Evolutionary conservation across 2,329 filamentous ascomycete species (phyloP), one percentile per base, ranked within the genome.

Genomic region (Polychaeton citri): DNA sequence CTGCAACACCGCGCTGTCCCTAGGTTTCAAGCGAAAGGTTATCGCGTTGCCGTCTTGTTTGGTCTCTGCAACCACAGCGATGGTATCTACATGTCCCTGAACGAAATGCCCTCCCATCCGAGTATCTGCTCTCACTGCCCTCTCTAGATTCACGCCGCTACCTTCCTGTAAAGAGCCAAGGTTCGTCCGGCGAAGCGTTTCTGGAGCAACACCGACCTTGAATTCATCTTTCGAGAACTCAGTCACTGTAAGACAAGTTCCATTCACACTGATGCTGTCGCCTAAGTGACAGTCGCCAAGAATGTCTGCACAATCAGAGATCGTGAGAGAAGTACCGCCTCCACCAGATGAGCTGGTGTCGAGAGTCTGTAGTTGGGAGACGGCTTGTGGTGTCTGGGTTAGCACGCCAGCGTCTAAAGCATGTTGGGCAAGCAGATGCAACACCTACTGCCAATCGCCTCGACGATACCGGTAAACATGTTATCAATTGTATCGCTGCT

Each of bases 21-120:
- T 68, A 4, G 88, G 87, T 57, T 71, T 66, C 59, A 98, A 77
- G 24, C 88, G 74, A 59, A 96, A 81, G 1, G 84, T 92, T 42
- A 93, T 60, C 5, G 90, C 84, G 62, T 96, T 94, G 38, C 88
- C 86, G 60, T 98, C 90, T 3, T 79, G 76, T 13, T 72, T 77
- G 21, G 81, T 72, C 30, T 73, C 72, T 26, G 79, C 55, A 41
- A 98, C 81, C 30, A 71, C 73, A 0, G 88, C 90, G 26, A 80
- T 76, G 8, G 85, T 88, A 61, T 98, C 92, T 41, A 98, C 88
- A 60, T 98, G 90, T 28, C 90, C 90, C 63, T 98, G 92, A 20
- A 96, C 88, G 52, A 96, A 94, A 64, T 98, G 90, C 1, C 90
- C 90, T 32, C 92, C 90, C 85, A 98, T 96, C 37, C 90, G 83